Base-by-base conservation (phyloP, 495 filamentous ascomycete genomes). In the Aspergillus saccharolyticus region DNA sequence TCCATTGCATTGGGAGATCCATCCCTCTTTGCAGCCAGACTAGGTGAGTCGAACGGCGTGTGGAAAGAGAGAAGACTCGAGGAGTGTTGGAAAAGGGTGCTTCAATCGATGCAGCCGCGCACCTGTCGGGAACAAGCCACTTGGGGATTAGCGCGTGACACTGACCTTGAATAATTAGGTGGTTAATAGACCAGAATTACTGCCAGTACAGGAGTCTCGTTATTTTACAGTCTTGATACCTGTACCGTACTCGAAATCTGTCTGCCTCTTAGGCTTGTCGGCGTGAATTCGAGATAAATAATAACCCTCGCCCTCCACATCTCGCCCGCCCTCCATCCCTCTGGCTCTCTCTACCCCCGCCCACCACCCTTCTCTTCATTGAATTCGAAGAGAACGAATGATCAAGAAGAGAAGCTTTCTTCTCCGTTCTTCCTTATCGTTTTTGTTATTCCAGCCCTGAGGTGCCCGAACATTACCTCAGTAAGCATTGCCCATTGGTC, bases 71-170 rank as follows among this genome's bases (percentile, higher is more conserved):
- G 33, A 39, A 9, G 33, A 2, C 4, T 5, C 7, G 2, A 39
- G 33, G 5, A 10, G 12, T 5, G 5, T 39, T 30, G 33, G 33
- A 12, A 39, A 8, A 39, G 33, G 56, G 51, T 46, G 56, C 53
- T 30, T 54, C 52, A 42, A 20, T 54, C 42, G 39, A 42, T 28
- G 57, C 53, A 55, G 47, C 57, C 57, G 57, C 57, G 57, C 57
- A 58, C 47, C 42, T 50, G 19, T 52, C 52, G 47, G 52, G 57
- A 46, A 55, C 55, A 55, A 60, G 46, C 52, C 24, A 16, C n/a
- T 47, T 20, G 22, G 4, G 47, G 47, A 25, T 39, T 61, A 61
- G 50, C 7, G 59, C 42, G 54, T 61, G 54, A 53, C 51, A 56
- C 44, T 57, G 51, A 57, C 50, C 17, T 5, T 30, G 47, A 49